A percentile compares a stretch with the other conserved stretches of the same genome.
These are phyloP conservation scores for Lachnellula arida DNA, from an alignment of 2,329 filamentous ascomycete species.

Conservation along the genomic window DNA sequence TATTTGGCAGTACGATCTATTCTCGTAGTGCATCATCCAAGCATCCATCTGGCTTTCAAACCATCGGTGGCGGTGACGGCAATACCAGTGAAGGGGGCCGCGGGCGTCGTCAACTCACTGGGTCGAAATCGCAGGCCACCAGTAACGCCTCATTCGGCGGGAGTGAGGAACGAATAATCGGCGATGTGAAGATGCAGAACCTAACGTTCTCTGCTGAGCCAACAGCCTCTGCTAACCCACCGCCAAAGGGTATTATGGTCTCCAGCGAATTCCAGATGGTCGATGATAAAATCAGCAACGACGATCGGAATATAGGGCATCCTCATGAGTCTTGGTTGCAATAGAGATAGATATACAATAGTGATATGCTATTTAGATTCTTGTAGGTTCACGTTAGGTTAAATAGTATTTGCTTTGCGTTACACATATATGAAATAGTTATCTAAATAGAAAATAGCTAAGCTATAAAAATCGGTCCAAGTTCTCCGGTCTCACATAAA, in stretches of 20 bases:
- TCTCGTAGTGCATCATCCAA: slow-evolving; percentile 36
- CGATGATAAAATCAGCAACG: slow-evolving; percentile 5
- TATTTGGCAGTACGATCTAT: slow-evolving; percentile 35
- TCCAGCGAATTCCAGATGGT: slow-evolving; percentile 29
- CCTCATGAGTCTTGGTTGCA: slow-evolving; percentile 10
- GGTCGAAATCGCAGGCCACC: slow-evolving; percentile 33
- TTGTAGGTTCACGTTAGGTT: too few relatives aligned
- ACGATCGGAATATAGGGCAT: slow-evolving; percentile 1
- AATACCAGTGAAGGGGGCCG: slow-evolving; percentile 26
- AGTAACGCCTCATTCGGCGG: slow-evolving; percentile 35
- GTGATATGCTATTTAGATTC: too few relatives aligned
- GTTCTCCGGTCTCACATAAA: too few relatives aligned
- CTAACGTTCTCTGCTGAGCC: slow-evolving; percentile 26
- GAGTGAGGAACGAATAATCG: slow-evolving; percentile 43
- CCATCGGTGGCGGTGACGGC: slow-evolving; percentile 36
- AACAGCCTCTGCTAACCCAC: slow-evolving; percentile 9
- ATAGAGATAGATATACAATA: neutral
- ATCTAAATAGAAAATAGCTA: too few relatives aligned
- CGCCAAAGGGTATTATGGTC: slow-evolving; percentile 36
- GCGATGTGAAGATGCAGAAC: slow-evolving; percentile 38
- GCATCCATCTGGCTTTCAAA: slow-evolving; percentile 36
- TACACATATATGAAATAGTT: too few relatives aligned
- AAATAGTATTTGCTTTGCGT: too few relatives aligned
- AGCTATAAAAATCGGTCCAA: too few relatives aligned
- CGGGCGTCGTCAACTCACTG: slow-evolving; percentile 29